Percentiles rank a stretch among this genome's conserved stretches.
Conservation (phyloP, 164 flowering plant species). For the Vitis rotundifolia region DNA sequence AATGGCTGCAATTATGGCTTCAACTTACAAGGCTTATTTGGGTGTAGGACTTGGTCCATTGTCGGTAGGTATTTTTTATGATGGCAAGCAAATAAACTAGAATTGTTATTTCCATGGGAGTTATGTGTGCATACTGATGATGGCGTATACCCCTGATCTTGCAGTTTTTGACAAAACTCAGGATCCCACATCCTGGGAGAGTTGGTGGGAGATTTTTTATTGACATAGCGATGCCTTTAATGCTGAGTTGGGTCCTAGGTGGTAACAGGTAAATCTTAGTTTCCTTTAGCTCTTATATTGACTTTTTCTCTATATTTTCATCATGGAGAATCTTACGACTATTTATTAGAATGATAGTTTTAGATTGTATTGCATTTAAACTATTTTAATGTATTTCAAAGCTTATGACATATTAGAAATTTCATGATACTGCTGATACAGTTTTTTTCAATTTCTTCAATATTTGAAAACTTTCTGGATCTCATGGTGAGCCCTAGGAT, state of each 20-base stretch:
- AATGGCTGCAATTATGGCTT: slow-evolving; percentile 94
- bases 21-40: slow-evolving; percentile 88
- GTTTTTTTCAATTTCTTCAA: too few species aligned
- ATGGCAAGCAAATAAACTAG: background rate
- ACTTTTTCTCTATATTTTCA: background rate
- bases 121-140: slow-evolving; percentile 8
- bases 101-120: background rate
- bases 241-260: slow-evolving; percentile 90
- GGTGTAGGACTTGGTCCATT: slow-evolving; percentile 96
- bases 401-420: too few species aligned
- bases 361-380: too few species aligned
- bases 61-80: slow-evolving; percentile 51
- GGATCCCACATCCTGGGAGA: slow-evolving; percentile 96
- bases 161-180: slow-evolving; percentile 78
- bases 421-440: too few species aligned
- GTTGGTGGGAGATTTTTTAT: slow-evolving; percentile 86
- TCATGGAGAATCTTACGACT: background rate
- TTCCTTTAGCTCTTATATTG: background rate
- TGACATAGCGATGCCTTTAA: slow-evolving; percentile 72
- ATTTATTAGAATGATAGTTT: too few species aligned
- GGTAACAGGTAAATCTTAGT: slow-evolving; percentile 72
- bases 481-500: too few species aligned
- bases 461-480: too few species aligned
- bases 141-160: slow-evolving; percentile 12
- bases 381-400: too few species aligned